These are phyloP conservation scores for Hypoxylon cercidicola DNA, from an alignment of 495 filamentous ascomycete species.

Conservation along the genomic window DNA sequence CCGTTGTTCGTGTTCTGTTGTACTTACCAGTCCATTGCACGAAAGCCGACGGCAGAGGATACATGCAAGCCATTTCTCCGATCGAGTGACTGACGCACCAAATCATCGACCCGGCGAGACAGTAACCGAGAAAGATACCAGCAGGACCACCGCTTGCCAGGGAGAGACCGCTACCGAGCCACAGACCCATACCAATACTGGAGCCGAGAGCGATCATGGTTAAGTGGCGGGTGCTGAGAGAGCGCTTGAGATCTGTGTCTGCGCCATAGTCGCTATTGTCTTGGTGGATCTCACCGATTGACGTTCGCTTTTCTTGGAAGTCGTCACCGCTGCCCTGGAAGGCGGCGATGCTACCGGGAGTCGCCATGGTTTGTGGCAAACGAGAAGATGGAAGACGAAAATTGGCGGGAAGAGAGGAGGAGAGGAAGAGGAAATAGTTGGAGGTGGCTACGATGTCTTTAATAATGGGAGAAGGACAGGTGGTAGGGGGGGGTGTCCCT, in stretches of 20 bases:
- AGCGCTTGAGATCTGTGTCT: conserved; percentile 37
- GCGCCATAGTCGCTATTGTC: conserved; percentile 28
- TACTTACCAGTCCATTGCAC: conserved; percentile 64
- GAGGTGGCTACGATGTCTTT: background rate
- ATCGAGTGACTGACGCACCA: conserved; percentile 58
- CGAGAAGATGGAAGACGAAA: background rate
- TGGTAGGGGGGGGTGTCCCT: background rate
- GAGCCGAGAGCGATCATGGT: conserved; percentile 72
- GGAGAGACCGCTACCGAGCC: conserved; percentile 67
- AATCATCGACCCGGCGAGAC: conserved; percentile 67
- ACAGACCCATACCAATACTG: conserved; percentile 72
- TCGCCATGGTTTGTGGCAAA: conserved; percentile 10
- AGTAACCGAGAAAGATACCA: conserved; percentile 68
- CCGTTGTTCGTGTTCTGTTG: background rate
- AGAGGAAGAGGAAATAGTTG: background rate
- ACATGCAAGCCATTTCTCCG: conserved; percentile 73
- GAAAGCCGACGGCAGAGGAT: conserved; percentile 71
- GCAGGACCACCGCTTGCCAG: conserved; percentile 67
- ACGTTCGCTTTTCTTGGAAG: conserved; percentile 14
- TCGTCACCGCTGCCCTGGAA: conserved; percentile 16
- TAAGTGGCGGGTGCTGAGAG: conserved; percentile 57
- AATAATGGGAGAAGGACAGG: background rate
- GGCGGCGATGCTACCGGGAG: background rate
- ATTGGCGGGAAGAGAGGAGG: background rate
- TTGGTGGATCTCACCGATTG: background rate